A percentile compares a stretch with the other conserved stretches of the same genome.
These are phyloP conservation scores for Talaromyces proteolyticus DNA, from an alignment of 495 filamentous ascomycete species.

Conservation along the genomic window DNA sequence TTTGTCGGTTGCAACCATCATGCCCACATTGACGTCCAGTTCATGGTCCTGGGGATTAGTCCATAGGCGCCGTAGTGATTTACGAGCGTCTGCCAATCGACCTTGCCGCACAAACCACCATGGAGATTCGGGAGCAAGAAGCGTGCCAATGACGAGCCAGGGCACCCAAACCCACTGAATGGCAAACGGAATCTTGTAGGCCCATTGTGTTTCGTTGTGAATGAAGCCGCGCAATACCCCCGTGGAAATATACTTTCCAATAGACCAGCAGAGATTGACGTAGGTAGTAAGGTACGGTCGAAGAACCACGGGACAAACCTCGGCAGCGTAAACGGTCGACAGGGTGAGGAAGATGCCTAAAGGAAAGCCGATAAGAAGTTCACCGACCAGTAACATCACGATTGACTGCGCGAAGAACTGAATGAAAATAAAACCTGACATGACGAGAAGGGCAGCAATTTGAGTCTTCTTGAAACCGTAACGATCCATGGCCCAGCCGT, in stretches of 20 bases:
- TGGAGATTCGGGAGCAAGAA: slow-evolving; percentile 42
- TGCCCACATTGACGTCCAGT: slow-evolving; percentile 42
- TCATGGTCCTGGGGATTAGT: slow-evolving; percentile 24
- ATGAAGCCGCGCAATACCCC: slow-evolving; percentile 40
- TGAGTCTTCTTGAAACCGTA: slow-evolving; percentile 47
- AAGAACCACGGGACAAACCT: slow-evolving; percentile 39
- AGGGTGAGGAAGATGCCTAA: slow-evolving; percentile 46
- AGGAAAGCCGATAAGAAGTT: slow-evolving; percentile 15
- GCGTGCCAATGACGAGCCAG: slow-evolving; percentile 22
- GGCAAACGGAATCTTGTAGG: slow-evolving; percentile 51
- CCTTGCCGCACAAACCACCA: slow-evolving; percentile 38
- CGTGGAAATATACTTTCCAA: slow-evolving; percentile 45
- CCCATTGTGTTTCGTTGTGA: slow-evolving; percentile 31
- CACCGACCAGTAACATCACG: slow-evolving; percentile 4
- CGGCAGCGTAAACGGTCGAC: slow-evolving; percentile 45
- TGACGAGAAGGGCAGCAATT: slow-evolving; percentile 46
- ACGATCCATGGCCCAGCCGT: slow-evolving; percentile 36
- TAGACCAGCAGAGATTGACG: slow-evolving; percentile 40
- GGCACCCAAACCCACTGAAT: slow-evolving; percentile 53
- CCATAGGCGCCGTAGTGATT: slow-evolving; percentile 32
- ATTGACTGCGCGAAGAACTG: slow-evolving; percentile 19
- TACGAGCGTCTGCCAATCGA: slow-evolving; percentile 36
- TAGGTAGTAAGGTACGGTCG: slow-evolving; percentile 39
- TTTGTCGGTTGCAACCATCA: slow-evolving; percentile 43
- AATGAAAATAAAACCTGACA: slow-evolving; percentile 20